Evolutionary conservation across 306 rosid genomes (phyloP).

Genomic region (Betula pendula): DNA sequence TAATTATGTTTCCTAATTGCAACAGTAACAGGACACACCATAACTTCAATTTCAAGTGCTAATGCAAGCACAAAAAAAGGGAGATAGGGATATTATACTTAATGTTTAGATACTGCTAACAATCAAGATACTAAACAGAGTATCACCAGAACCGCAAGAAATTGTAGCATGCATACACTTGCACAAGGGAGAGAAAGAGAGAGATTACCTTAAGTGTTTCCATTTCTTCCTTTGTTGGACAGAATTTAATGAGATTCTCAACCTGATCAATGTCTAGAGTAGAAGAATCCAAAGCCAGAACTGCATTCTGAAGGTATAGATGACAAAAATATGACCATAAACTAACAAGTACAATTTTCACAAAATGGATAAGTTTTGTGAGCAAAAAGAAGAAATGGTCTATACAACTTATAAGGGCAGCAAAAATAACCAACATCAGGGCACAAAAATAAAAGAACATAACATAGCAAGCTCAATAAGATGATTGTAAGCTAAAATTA

Average conservation of each 20-base stretch:
- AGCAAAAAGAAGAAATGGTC: background rate
- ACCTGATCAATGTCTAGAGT: constrained; percentile 78
- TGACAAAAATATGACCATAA: background rate
- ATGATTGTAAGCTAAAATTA: background rate
- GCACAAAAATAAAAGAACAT: background rate
- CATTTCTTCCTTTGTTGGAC: constrained; percentile 97
- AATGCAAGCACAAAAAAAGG: background rate
- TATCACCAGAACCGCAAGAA: constrained; percentile 15
- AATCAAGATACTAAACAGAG: constrained; percentile 23
- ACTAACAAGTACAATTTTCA: background rate
- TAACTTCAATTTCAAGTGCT: background rate
- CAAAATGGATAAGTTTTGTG: background rate
- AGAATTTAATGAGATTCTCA: constrained; percentile 95
- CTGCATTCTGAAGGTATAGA: constrained; percentile 43
- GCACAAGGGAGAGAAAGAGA: background rate
- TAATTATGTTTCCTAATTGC: background rate
- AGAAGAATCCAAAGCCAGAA: constrained; percentile 65
- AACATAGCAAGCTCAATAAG: background rate
- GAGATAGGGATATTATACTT: background rate
- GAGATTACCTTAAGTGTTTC: constrained; percentile 73
- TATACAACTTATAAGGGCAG: background rate
- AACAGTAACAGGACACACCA: background rate
- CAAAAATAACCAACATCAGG: background rate
- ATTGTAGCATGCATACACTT: constrained; percentile 7
- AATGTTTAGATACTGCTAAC: background rate